These are phyloP conservation scores for Macrotyloma uniflorum DNA, from an alignment of 306 rosid genomes.

Conservation along the genomic window DNA sequence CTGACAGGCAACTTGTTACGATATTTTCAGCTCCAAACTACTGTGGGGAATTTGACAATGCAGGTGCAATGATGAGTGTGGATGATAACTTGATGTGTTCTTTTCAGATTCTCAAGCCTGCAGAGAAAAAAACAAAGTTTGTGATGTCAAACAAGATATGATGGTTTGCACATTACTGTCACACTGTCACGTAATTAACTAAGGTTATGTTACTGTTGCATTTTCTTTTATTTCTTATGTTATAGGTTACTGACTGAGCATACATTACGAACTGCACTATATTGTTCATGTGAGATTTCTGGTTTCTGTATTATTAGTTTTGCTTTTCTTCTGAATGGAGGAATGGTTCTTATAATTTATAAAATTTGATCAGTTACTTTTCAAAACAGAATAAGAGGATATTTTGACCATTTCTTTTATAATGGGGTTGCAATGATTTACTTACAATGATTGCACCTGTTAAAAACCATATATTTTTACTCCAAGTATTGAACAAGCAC, in stretches of 20 bases:
- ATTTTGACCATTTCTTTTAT: neutral
- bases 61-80: constrained; percentile 96
- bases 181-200: constrained; percentile 33
- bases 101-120: constrained; percentile 92
- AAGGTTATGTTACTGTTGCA: constrained; percentile 50
- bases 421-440: neutral
- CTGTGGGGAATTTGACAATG: constrained; percentile 94
- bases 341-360: constrained; percentile 2
- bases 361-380: neutral
- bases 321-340: constrained; percentile 15
- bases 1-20: constrained; percentile 85
- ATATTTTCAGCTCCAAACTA: constrained; percentile 91
- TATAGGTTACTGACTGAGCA: neutral
- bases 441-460: neutral
- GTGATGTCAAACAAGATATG: constrained; percentile 60
- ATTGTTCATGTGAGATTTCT: constrained; percentile 11
- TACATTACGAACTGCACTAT: constrained; percentile 13
- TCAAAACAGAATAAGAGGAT: neutral
- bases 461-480: constrained; percentile 9
- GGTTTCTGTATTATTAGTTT: neutral
- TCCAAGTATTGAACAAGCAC: neutral
- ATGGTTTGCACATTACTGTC: constrained; percentile 41
- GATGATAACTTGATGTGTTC: constrained; percentile 92
- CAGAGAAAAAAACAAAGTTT: constrained; percentile 71
- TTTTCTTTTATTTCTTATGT: constrained; percentile 14